A percentile compares a stretch with the other conserved stretches of the same genome.
phyloP scores from a whole-genome alignment of 768 basidiomycete genomes.

The Tylopilus vinaceipallidus region DNA sequence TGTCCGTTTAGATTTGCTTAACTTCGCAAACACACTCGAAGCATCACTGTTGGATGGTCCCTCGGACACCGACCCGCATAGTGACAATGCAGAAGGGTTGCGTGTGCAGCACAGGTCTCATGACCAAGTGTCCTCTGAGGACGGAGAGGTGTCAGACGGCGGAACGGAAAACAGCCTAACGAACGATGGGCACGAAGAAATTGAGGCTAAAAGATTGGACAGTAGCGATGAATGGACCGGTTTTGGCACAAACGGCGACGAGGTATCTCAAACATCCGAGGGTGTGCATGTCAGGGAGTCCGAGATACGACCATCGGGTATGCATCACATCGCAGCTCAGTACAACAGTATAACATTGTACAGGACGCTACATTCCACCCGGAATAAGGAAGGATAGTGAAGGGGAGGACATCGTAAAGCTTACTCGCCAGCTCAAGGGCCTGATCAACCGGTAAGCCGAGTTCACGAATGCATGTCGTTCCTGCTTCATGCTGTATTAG shows the following conservation, averaged over 20 bases:
- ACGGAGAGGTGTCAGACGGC: conserved; percentile 1
- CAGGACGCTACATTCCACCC: conserved; percentile 77
- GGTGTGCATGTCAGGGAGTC: neutral
- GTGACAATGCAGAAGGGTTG: neutral
- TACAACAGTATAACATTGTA: neutral
- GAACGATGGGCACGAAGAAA: conserved; percentile 1
- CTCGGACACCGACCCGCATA: neutral
- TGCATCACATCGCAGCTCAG: conserved; percentile 3
- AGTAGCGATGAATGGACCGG: conserved; percentile 39
- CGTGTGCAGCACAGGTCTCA: neutral
- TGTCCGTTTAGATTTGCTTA: conserved; percentile 47
- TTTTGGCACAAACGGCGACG: conserved; percentile 21
- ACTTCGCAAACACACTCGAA: conserved; percentile 41
- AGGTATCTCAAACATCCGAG: neutral
- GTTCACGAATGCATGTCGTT: neutral
- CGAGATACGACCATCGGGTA: conserved; percentile 11
- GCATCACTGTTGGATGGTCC: neutral
- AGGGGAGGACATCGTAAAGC: conserved; percentile 46
- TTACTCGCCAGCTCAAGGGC: conserved; percentile 80
- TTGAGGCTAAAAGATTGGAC: conserved; percentile 25
- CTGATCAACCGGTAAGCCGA: conserved; percentile 72
- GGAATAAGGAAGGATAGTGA: conserved; percentile 55
- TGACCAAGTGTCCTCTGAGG: neutral
- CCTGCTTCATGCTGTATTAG: conserved; percentile 37
- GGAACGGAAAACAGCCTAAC: neutral